Evolutionary conservation across 768 basidiomycete species (phyloP).

Genomic region (Amanita pseudoporphyria): DNA sequence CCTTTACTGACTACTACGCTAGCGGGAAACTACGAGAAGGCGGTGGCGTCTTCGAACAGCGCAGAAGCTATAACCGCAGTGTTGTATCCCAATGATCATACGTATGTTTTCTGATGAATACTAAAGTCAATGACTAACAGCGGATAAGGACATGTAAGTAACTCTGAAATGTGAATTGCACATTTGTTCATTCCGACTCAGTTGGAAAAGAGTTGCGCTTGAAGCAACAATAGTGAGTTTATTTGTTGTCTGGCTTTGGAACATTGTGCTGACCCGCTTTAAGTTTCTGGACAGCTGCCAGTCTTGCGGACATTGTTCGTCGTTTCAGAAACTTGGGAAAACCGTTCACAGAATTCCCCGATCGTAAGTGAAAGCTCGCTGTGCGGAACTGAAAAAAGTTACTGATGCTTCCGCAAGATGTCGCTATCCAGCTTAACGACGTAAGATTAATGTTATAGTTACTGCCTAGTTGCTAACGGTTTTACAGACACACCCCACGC

Average conservation of each 20-base stretch:
- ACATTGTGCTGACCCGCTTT: neutral
- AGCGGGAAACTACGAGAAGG: conserved; percentile 91
- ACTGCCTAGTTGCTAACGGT: neutral
- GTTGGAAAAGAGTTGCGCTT: conserved; percentile 84
- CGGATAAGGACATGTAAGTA: conserved; percentile 33
- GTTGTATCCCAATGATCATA: conserved; percentile 93
- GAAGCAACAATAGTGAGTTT: conserved; percentile 80
- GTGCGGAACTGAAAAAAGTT: neutral
- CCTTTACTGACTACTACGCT: neutral
- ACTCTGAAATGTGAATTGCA: neutral
- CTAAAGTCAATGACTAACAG: conserved; percentile 4
- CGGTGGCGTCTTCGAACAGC: conserved; percentile 80
- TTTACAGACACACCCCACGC: conserved; percentile 80
- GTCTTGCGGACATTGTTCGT: conserved; percentile 80
- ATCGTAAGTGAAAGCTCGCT: conserved; percentile 41
- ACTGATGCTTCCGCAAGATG: conserved; percentile 33
- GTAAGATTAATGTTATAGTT: conserved; percentile 29
- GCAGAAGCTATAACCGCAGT: conserved; percentile 94
- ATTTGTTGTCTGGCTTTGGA: neutral
- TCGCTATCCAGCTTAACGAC: conserved; percentile 94
- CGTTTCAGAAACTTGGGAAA: conserved; percentile 88
- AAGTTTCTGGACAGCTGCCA: conserved; percentile 84
- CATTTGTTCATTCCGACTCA: conserved; percentile 17
- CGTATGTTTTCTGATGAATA: conserved; percentile 23
- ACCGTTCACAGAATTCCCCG: conserved; percentile 71